Base-by-base conservation (phyloP, 1,284 basidiomycete species). In the Boletus albobrunnescens region DNA sequence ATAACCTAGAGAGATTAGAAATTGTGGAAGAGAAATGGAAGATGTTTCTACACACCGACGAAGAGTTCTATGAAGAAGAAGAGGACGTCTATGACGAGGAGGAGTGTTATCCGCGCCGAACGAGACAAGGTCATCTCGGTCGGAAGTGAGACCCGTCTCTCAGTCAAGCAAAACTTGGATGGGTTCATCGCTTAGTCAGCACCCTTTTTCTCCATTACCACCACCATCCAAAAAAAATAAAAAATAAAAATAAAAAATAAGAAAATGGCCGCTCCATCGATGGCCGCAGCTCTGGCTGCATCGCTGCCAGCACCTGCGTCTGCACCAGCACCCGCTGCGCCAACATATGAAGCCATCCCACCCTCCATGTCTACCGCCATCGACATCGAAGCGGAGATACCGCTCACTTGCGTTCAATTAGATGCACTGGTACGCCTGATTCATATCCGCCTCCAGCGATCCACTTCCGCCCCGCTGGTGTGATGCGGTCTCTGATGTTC, bases 41-140 rank as follows among this genome's bases (percentile, higher is more conserved):
- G 50, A 41, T 23, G n/a, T 10, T 16, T 11, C 50, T 4, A 70
- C 79, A 55, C 53, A 83, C 90, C 90, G 54, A 81, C 81, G 53
- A 90, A 82, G 64, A 96, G 79, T 68, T 98, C 96, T 47, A 97
- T 74, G 60, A 98, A 82, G 72, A 99, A 95, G 76, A 99, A 99
- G 44, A 85, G 40, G 7, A 90, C 67, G 68, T 98, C 94, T 49
- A 99, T 91, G 47, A 79, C 74, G 37, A 97, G 77, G 39, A 96
- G 76, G 53, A 90, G 75, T 36, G 82, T 82, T 62, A 95, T 94
- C 60, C 86, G 77, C 7, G 84, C 72, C 36, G 86, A 79, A 54
- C 90, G 81, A 56, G 87, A 90, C 65, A 87, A 64, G 36, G 65
- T 70, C 79, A 83, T 84, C 4, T 22, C 22, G 22, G 22, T 22